Percentiles rank a stretch among this genome's conserved stretches.
Conservation (phyloP, 1,284 basidiomycete genomes). For the Phylloboletellus chloephorus region DNA sequence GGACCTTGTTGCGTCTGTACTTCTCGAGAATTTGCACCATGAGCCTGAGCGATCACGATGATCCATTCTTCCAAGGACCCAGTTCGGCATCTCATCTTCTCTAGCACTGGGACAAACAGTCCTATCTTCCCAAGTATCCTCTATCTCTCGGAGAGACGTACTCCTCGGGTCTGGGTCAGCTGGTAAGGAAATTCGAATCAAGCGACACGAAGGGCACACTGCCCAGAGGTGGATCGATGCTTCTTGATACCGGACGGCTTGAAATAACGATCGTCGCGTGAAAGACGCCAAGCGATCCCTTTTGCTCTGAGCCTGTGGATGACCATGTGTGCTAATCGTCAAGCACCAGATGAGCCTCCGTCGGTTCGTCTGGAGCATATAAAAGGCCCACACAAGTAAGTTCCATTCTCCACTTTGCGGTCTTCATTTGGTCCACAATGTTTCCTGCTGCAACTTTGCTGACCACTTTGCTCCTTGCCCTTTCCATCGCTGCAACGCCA, state of each 20-base stretch:
- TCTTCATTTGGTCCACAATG: constrained; percentile 21
- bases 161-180: neutral
- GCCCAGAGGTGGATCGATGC: neutral
- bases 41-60: neutral
- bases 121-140: neutral
- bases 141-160: neutral
- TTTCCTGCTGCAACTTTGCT: constrained; percentile 34
- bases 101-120: neutral
- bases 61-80: neutral
- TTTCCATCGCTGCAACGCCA: constrained; percentile 44
- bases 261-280: constrained; percentile 12
- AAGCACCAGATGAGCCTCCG: neutral
- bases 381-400: constrained; percentile 13
- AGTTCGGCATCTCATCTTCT: neutral
- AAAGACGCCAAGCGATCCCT: neutral
- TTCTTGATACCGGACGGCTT: neutral
- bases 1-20: neutral
- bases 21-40: neutral
- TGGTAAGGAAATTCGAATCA: constrained; percentile 5
- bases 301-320: neutral
- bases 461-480: constrained; percentile 39
- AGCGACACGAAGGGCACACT: neutral
- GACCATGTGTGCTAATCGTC: constrained; percentile 16
- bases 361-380: constrained; percentile 11
- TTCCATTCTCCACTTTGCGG: constrained; percentile 3